phyloP scores from a whole-genome alignment of 768 basidiomycete species.

The Mycena polygramma region DNA sequence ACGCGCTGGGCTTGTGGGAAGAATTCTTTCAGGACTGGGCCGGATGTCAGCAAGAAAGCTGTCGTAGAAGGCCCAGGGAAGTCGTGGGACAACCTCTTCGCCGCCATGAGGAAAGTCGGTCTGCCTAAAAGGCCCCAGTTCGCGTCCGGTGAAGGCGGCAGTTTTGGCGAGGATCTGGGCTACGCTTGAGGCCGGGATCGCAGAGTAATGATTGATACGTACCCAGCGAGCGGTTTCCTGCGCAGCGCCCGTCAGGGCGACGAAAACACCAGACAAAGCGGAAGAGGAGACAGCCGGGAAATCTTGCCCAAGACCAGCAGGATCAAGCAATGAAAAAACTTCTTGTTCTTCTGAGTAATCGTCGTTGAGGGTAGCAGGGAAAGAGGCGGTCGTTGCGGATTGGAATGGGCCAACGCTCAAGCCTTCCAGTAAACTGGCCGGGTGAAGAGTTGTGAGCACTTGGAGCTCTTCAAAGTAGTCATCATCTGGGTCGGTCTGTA shows the following conservation, averaged over 20 bases:
- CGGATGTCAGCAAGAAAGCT: background rate
- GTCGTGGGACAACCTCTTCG: too few species aligned
- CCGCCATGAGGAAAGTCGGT: background rate
- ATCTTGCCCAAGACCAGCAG: background rate
- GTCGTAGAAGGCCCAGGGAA: too few species aligned
- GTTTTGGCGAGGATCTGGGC: background rate
- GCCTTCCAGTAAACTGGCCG: too few species aligned
- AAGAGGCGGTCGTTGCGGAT: too few species aligned
- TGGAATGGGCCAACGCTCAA: too few species aligned
- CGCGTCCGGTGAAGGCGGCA: background rate
- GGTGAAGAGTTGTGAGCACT: too few species aligned
- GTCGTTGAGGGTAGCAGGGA: background rate
- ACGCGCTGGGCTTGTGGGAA: background rate
- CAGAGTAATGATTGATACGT: background rate
- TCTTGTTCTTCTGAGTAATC: background rate
- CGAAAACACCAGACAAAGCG: too few species aligned
- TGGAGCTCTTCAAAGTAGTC: too few species aligned
- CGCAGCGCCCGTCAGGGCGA: too few species aligned
- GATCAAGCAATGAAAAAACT: background rate
- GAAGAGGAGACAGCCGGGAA: background rate
- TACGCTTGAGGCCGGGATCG: too few species aligned
- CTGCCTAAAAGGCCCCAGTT: background rate
- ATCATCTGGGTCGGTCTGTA: background rate
- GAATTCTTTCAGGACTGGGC: background rate
- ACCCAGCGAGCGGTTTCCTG: too few species aligned